phyloP scores from a whole-genome alignment of 768 basidiomycete species.

The Pholiota microspora region DNA sequence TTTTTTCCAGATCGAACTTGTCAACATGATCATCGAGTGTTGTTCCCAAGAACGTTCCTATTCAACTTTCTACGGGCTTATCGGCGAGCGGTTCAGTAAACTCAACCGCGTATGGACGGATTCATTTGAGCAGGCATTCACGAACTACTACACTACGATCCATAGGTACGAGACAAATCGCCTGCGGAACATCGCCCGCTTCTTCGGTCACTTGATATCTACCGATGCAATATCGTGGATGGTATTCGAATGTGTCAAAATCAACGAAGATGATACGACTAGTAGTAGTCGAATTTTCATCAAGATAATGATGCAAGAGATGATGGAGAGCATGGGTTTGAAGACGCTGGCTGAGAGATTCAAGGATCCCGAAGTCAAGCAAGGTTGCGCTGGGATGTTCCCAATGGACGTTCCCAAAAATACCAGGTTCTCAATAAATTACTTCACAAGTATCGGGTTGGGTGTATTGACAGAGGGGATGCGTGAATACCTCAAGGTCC shows the following conservation, averaged over 20 bases:
- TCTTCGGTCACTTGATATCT: conserved; percentile 91
- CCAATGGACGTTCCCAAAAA: conserved; percentile 96
- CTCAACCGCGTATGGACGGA: conserved; percentile 95
- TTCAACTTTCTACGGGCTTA: conserved; percentile 93
- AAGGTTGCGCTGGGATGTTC: conserved; percentile 83
- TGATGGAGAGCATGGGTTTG: conserved; percentile 92
- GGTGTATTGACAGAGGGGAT: conserved; percentile 93
- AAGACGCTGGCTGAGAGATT: conserved; percentile 86
- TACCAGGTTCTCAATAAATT: conserved; percentile 95
- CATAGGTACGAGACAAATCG: conserved; percentile 99
- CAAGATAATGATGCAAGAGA: conserved; percentile 94
- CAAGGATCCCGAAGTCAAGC: conserved; percentile 78
- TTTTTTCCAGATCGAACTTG: conserved; percentile 74
- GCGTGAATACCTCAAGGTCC: conserved; percentile 91
- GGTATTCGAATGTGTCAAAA: conserved; percentile 77
- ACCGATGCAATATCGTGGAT: conserved; percentile 91
- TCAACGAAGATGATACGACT: conserved; percentile 98
- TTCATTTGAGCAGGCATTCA: conserved; percentile 82
- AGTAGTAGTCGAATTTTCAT: conserved; percentile 95
- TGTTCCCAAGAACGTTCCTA: conserved; percentile 99
- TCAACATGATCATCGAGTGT: conserved; percentile 99
- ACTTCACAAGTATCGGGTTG: conserved; percentile 93
- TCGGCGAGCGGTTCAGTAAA: conserved; percentile 96
- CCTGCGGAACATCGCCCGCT: conserved; percentile 92
- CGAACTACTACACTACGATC: conserved; percentile 90